Conservation (phyloP, 352 stramenopile genomes). For the Globisporangium uncinulatum region DNA sequence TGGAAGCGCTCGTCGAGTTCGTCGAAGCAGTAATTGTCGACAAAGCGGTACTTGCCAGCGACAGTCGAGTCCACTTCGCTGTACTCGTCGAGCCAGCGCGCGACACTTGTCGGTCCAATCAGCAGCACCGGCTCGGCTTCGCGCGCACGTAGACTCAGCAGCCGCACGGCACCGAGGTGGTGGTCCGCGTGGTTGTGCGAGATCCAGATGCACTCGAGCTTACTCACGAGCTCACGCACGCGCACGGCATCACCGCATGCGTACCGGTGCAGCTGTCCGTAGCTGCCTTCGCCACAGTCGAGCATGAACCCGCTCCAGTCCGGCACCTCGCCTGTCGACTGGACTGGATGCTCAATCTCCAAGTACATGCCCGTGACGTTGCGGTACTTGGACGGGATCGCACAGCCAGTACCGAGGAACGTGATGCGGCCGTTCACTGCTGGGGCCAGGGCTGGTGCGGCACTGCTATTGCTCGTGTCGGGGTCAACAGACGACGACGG, state of each 20-base stretch:
- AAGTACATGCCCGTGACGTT: slow-evolving; percentile 97
- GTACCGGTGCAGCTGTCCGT: slow-evolving; percentile 88
- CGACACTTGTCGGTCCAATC: slow-evolving; percentile 88
- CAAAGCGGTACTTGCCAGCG: slow-evolving; percentile 82
- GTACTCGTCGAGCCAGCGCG: slow-evolving; percentile 92
- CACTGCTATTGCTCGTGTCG: background rate
- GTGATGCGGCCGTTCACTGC: slow-evolving; percentile 55
- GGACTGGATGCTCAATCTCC: slow-evolving; percentile 27
- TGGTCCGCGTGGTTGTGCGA: slow-evolving; percentile 98
- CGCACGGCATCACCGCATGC: slow-evolving; percentile 30
- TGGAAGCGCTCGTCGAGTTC: slow-evolving; percentile 33
- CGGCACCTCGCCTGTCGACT: background rate
- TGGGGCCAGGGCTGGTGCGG: background rate
- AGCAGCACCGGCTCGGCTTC: slow-evolving; percentile 78
- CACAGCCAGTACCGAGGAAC: slow-evolving; percentile 96
- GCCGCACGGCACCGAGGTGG: slow-evolving; percentile 90
- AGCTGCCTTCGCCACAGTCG: slow-evolving; percentile 95
- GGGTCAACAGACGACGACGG: background rate
- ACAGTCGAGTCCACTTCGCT: slow-evolving; percentile 68
- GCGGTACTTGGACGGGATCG: slow-evolving; percentile 97
- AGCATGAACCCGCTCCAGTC: slow-evolving; percentile 82
- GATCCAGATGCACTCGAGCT: slow-evolving; percentile 93
- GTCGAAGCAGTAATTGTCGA: slow-evolving; percentile 86
- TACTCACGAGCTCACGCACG: slow-evolving; percentile 47
- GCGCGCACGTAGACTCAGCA: slow-evolving; percentile 74